Evolutionary conservation across 2,329 filamentous ascomycete genomes (phyloP), one percentile per base, ranked within the genome.

Genomic region (Fusarium brachygibbosum): DNA sequence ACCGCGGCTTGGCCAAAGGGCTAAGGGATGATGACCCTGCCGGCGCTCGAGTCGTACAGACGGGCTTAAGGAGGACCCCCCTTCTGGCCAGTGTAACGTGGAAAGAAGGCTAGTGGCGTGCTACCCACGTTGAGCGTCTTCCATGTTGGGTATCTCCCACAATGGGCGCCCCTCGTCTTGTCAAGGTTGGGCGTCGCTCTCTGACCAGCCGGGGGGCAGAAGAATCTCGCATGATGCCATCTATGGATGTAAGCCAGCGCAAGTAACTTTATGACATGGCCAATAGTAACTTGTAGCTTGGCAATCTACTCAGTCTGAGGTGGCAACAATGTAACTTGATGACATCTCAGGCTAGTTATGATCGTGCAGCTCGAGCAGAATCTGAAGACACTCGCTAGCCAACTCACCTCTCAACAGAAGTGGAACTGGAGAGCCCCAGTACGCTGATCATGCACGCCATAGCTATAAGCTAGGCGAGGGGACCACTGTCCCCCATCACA

Each of bases 381-480:
- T 16, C 23, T 34, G 19, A 28, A 37, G n/a, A 14, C 11, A 31
- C n/a, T n/a, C n/a, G n/a, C 52, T 45, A 50, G 48, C 53, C 25
- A 37, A 38, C 46, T 55, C 25, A 45, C 38, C 52, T 38, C 35
- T 17, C 19, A 45, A 58, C 23, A 63, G 31, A 28, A 45, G 29
- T 13, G 28, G 55, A 49, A 44, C 29, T 37, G 23, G 35, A 46
- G 51, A 5, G 40, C 31, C 37, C 25, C n/a, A 14, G 41, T 25
- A 23, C 31, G 48, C 16, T 58, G 37, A 21, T 58, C 50, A 69
- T 69, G 62, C 66, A 68, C 62, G 62, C 66, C 62, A 69, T 69
- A 52, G 44, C 32, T 68, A 62, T 41, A 56, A 52, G 54, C 38
- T 53, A 58, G 17, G 45, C 52, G 42, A 38, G 63, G 37, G 35